Evolutionary conservation across 2,329 filamentous ascomycete species (phyloP), one percentile per base, ranked within the genome.

Genomic region (Aspergillus transmontanensis): DNA sequence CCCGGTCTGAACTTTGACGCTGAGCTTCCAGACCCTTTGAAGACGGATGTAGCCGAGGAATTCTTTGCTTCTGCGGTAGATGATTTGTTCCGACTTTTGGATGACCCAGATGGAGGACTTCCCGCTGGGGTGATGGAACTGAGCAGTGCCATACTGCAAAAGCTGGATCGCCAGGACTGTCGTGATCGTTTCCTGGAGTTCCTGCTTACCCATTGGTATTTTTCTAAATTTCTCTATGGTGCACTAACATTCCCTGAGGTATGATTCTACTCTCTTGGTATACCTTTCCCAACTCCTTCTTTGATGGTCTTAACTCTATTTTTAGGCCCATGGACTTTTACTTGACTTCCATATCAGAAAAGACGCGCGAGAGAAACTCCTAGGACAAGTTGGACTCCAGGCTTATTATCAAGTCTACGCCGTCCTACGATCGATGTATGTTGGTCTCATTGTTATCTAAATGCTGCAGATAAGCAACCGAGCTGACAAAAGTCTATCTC

Each of bases 271-370:
- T 36, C 34, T 34, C 61, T 26, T 50, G 11, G 12, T 36, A 36
- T 57, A 36, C 21, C 50, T 34, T 36, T 16, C 5, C 34, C 5
- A 28, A 28, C 12, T 14, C 34, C 6, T 45, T 48, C 50, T 36
- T 14, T 21, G 21, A 53, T 58, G 21, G 14, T 57, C 66, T 26
- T 71, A 51, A 69, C 80, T 39, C 23, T 66, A 23, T 32, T 7
- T 21, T 55, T 69, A 89, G 86, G 83, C 82, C 21, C 82, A 86
- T 63, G 85, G 84, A 56, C 81, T 88, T 66, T 89, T 98, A 82
- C 86, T 92, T 61, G 92, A 96, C 71, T 94, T 96, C 76, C 92
- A 97, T 79, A 93, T 98, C 71, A 94, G 91, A 57, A 92, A 96
- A 69, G 93, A 94, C 78, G 93, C 93, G 48, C 88, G 95, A 50